phyloP scores from a whole-genome alignment of 208 protist genomes.

The Leishmania gerbilli region DNA sequence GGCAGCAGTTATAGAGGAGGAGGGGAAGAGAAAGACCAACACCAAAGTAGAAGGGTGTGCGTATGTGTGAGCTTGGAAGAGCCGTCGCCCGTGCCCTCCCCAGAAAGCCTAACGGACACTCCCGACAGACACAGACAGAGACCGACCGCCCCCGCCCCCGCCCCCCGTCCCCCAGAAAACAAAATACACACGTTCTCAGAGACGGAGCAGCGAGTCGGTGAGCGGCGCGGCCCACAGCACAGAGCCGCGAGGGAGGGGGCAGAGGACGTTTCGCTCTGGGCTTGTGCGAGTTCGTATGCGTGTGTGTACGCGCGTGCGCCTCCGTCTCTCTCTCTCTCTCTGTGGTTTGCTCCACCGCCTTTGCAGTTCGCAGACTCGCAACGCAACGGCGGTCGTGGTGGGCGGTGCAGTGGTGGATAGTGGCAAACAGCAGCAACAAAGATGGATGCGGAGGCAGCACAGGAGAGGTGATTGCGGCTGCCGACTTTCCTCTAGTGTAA shows the following conservation, averaged over 20 bases:
- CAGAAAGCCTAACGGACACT: not conserved
- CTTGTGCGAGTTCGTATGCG: not conserved
- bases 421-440: not conserved
- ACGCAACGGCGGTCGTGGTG: not conserved
- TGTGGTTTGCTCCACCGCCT: not conserved
- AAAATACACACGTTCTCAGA: not conserved
- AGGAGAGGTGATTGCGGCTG: not conserved
- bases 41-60: not conserved
- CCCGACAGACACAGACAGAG: not conserved
- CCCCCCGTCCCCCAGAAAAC: no score
- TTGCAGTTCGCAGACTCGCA: not conserved
- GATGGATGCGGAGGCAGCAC: not conserved
- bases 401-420: not conserved
- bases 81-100: not conserved
- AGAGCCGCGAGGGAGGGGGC: not conserved
- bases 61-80: not conserved
- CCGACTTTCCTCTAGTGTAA: no score
- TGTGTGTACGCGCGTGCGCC: not conserved
- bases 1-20: not conserved
- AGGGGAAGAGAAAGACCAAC: not conserved
- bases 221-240: not conserved
- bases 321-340: not conserved
- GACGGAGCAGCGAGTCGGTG: not conserved
- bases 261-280: not conserved
- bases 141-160: not conserved